Evolutionary conservation across 176 grass and related monocot species (phyloP).

Genomic region (Oryza meridionalis): DNA sequence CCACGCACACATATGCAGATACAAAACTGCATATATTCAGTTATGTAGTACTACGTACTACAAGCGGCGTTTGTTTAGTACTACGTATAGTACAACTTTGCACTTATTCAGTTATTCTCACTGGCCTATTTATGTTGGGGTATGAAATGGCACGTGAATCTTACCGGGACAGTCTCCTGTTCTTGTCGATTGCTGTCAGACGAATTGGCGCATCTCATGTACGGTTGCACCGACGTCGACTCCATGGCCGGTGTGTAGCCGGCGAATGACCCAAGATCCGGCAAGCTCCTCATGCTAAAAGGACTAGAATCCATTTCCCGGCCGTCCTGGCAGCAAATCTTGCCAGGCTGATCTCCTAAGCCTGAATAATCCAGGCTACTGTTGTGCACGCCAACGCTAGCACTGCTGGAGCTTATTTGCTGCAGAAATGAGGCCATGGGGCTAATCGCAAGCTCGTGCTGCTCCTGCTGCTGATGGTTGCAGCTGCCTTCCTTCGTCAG

Average conservation of each 20-base stretch:
- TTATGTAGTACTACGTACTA: neutral
- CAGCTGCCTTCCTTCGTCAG: slow-evolving; percentile 27
- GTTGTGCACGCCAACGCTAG: slow-evolving; percentile 42
- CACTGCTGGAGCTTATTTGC: slow-evolving; percentile 48
- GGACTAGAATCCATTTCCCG: slow-evolving; percentile 26
- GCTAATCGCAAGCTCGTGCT: slow-evolving; percentile 12
- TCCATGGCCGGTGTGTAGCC: slow-evolving; percentile 45
- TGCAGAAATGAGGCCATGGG: slow-evolving; percentile 59
- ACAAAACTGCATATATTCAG: neutral
- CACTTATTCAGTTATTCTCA: neutral
- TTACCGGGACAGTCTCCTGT: slow-evolving; percentile 61
- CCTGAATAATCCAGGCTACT: slow-evolving; percentile 54
- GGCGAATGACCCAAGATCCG: slow-evolving; percentile 46
- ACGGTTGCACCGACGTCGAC: slow-evolving; percentile 28
- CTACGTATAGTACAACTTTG: neutral
- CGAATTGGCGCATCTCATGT: slow-evolving; percentile 38
- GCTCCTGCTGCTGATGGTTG: slow-evolving; percentile 34
- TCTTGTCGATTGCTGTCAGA: slow-evolving; percentile 52
- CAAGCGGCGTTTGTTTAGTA: neutral
- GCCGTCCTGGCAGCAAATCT: slow-evolving; percentile 57
- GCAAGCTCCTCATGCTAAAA: slow-evolving; percentile 49
- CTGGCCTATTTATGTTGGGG: neutral
- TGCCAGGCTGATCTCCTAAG: slow-evolving; percentile 53
- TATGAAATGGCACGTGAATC: slow-evolving; percentile 24
- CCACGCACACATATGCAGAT: neutral